Conservation (phyloP, 1,284 basidiomycete genomes). For the Microbotryum lychnidis-dioicae region DNA sequence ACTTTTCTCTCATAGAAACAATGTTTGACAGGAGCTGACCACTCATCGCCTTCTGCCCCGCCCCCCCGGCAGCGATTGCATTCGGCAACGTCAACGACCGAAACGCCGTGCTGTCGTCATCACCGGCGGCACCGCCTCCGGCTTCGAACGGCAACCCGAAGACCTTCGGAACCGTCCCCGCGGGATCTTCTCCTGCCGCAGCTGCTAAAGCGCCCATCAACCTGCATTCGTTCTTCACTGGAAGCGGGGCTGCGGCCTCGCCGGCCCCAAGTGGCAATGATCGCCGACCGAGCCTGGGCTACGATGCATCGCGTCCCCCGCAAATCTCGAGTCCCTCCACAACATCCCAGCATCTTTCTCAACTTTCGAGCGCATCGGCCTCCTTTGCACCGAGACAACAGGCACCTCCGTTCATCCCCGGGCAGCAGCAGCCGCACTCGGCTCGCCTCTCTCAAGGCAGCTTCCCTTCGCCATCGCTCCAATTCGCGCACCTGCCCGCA, state of each 20-base stretch:
- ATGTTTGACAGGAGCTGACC: background rate
- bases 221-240: conserved; percentile 25
- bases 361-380: conserved; percentile 18
- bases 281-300: conserved; percentile 21
- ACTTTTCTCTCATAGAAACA: background rate
- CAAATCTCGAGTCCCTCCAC: conserved; percentile 16
- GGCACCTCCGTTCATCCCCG: conserved; percentile 26
- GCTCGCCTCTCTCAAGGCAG: background rate
- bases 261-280: conserved; percentile 12
- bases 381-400: conserved; percentile 25
- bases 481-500: conserved; percentile 6
- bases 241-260: conserved; percentile 12
- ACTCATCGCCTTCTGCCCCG: background rate
- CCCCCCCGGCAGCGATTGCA: conserved; percentile 35
- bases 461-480: conserved; percentile 18
- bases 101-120: conserved; percentile 41
- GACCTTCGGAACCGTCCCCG: conserved; percentile 37
- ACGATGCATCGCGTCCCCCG: conserved; percentile 21
- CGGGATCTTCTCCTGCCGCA: conserved; percentile 1
- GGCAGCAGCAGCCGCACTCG: conserved; percentile 13
- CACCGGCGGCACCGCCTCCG: conserved; percentile 40
- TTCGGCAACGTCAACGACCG: conserved; percentile 43
- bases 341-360: conserved; percentile 10
- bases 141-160: conserved; percentile 37
- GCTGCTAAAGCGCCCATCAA: conserved; percentile 17